A percentile compares a stretch with the other conserved stretches of the same genome.
phyloP scores from a whole-genome alignment of 2,329 filamentous ascomycete genomes.

The Alternaria sp. region DNA sequence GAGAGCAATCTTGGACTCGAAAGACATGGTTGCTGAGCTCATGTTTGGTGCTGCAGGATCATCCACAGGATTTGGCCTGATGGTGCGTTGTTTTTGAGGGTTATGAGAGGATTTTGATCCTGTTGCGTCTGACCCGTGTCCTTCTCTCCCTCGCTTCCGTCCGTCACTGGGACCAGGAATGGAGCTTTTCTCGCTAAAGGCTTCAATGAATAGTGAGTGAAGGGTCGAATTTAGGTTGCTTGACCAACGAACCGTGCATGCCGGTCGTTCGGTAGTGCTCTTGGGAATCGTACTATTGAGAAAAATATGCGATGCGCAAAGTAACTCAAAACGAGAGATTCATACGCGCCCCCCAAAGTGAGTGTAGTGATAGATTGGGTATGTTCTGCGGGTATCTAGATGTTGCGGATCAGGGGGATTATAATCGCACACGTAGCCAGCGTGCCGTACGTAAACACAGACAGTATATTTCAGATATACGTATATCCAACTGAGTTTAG shows the following conservation, averaged over 20 bases:
- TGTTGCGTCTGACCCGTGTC: neutral
- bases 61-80: neutral
- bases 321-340: neutral
- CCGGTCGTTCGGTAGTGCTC: neutral
- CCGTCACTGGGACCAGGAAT: neutral
- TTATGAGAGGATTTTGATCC: neutral
- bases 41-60: neutral
- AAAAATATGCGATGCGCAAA: neutral
- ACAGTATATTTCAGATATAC: neutral
- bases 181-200: neutral
- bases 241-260: neutral
- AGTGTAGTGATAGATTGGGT: neutral
- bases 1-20: slow-evolving; percentile 24
- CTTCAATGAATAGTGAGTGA: neutral
- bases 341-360: neutral
- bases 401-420: neutral
- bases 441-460: neutral
- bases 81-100: neutral
- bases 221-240: neutral
- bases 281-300: neutral
- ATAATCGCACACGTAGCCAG: neutral
- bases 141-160: neutral
- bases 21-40: slow-evolving; percentile 16
- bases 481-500: neutral
- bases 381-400: neutral